phyloP scores from a whole-genome alignment of 495 filamentous ascomycete genomes.

The Pyrenula massariospora region DNA sequence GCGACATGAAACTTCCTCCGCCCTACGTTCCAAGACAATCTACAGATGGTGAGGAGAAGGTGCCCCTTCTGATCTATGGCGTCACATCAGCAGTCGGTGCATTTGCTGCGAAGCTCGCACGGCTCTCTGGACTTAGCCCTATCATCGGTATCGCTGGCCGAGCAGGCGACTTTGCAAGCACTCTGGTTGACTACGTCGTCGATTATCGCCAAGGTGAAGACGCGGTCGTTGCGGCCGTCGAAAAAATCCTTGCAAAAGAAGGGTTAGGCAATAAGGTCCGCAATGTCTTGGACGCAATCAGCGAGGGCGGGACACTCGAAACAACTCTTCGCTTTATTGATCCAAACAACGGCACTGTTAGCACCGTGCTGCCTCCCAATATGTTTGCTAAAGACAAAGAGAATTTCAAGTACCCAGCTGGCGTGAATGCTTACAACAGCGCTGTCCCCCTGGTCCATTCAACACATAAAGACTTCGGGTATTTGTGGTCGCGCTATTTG shows the following conservation, averaged over 20 bases:
- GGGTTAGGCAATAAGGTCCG: too few relatives aligned
- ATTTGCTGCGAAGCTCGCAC: constrained; percentile 48
- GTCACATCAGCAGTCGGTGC: constrained; percentile 46
- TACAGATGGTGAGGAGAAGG: too few relatives aligned
- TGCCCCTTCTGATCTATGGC: constrained; percentile 50
- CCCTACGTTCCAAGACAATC: too few relatives aligned
- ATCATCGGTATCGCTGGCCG: constrained; percentile 47
- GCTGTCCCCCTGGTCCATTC: constrained; percentile 4
- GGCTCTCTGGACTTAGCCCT: constrained; percentile 47
- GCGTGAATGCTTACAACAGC: not conserved
- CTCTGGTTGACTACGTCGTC: constrained; percentile 17
- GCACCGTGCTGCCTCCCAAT: too few relatives aligned
- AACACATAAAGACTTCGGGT: constrained; percentile 39
- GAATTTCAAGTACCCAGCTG: not conserved
- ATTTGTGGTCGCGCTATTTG: constrained; percentile 38
- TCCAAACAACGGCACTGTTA: too few relatives aligned
- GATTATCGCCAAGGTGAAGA: too few relatives aligned
- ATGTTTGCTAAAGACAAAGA: not conserved
- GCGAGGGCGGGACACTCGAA: too few relatives aligned
- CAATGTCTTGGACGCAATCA: too few relatives aligned
- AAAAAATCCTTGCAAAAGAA: constrained; percentile 10
- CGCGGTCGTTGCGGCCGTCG: constrained; percentile 10
- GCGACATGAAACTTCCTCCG: too few relatives aligned
- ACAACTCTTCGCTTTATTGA: too few relatives aligned
- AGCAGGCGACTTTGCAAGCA: constrained; percentile 6